A percentile compares a stretch with the other conserved stretches of the same genome.
phyloP scores from a whole-genome alignment of 73 alveolate species.

The Blepharisma stoltei region DNA sequence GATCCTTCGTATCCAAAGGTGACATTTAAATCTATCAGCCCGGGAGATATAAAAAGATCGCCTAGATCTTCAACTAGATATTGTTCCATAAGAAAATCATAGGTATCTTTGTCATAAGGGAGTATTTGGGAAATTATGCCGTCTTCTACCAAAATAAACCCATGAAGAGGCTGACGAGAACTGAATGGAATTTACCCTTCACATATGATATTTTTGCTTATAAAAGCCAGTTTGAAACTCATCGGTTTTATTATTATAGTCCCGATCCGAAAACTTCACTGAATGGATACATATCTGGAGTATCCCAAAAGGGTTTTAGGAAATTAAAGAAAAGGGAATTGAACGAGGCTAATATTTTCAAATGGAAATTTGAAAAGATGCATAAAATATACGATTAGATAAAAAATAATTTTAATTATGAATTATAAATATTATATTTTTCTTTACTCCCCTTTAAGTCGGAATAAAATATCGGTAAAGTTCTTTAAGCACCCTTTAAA shows the following conservation, averaged over 20 bases:
- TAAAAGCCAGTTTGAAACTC: neutral
- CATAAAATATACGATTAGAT: too few species aligned
- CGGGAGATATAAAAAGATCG: neutral
- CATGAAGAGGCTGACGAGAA: neutral
- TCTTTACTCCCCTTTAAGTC: too few species aligned
- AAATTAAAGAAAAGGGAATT: neutral
- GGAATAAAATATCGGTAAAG: too few species aligned
- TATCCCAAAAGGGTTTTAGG: neutral
- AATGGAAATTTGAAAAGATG: neutral
- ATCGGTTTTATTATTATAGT: neutral
- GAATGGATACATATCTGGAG: neutral
- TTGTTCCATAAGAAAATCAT: neutral
- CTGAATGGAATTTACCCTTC: constrained; percentile 10
- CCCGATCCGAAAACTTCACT: neutral
- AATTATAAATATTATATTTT: too few species aligned
- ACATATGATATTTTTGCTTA: neutral
- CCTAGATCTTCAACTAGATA: constrained; percentile 12
- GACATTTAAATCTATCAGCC: constrained; percentile 12
- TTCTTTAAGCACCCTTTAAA: too few species aligned
- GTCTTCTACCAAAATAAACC: neutral
- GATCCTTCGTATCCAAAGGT: constrained; percentile 22
- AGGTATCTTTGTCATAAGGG: neutral
- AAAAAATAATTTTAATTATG: too few species aligned
- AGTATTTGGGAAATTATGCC: neutral
- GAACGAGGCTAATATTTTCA: neutral